Evolutionary conservation across 495 filamentous ascomycete genomes (phyloP), one percentile per base, ranked within the genome.

Genomic region (Stereocaulon alpinum): DNA sequence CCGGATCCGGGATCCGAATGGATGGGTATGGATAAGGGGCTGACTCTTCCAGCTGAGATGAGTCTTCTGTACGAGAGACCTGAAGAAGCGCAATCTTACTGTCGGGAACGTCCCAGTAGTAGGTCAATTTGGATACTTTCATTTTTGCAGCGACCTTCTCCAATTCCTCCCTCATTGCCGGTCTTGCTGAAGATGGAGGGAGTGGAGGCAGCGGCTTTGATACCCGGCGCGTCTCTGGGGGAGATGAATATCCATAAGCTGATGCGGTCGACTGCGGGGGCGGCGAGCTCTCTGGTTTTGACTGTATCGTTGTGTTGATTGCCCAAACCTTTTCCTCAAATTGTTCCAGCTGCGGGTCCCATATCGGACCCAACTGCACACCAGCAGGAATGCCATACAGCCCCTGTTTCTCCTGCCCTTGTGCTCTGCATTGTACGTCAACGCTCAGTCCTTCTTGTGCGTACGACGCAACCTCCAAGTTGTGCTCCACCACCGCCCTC

Each of bases 351-450:
- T 40, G 24, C 9, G 44, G 32, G 6, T 58, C 11, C 56, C 56
- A 58, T 0, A 32, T 30, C n/a, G 56, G 56, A 30, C 56, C 56
- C 37, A 58, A 40, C 20, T 40, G 56, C 3, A 58, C 37, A 9
- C 56, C 56, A 15, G 56, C 45, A 20, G 45, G 20, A 14, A 58
- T 30, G 6, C 56, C 56, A 18, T 50, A 40, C 43, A 58, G 32
- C 7, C 56, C 22, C 50, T 24, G 56, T 24, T 20, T 40, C 29
- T 41, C 24, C 44, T 58, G 44, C 32, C 18, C 4, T 18, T 27
- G 20, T 51, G 22, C 3, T 40, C 22, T 42, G 0, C 43, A 34
- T 4, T 34, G 11, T 15, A 40, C 6, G 45, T 24, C 14, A 22
- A 29, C 2, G 12, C n/a, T 51, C 34, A 40, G 41, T 9, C 32